Percentiles rank a stretch among this genome's conserved stretches.
phyloP scores from a whole-genome alignment of 345 rosid species.

The Litchi chinensis region DNA sequence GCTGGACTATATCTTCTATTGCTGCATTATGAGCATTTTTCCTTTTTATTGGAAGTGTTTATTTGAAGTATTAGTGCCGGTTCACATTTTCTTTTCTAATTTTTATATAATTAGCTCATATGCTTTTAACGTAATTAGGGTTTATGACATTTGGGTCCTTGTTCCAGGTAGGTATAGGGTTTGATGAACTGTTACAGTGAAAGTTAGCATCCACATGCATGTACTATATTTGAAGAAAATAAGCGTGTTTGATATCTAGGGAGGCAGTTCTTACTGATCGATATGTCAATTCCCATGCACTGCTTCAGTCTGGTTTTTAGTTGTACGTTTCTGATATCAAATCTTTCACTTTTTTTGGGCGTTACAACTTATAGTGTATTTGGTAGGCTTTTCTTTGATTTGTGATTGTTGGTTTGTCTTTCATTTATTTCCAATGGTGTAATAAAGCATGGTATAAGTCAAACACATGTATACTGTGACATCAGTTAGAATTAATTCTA shows the following conservation, averaged over 20 bases:
- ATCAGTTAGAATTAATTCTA: conserved; percentile 41
- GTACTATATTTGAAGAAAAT: not conserved
- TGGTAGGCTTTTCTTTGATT: conserved; percentile 15
- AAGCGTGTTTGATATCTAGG: conserved; percentile 10
- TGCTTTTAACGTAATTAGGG: not conserved
- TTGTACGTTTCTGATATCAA: not conserved
- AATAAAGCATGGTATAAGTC: conserved; percentile 45
- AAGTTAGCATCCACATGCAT: conserved; percentile 14
- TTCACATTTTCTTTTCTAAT: conserved; percentile 6
- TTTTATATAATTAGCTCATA: not conserved
- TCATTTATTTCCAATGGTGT: conserved; percentile 37
- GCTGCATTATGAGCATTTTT: conserved; percentile 27
- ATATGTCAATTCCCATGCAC: not conserved
- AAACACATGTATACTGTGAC: conserved; percentile 52
- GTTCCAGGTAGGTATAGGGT: conserved; percentile 1
- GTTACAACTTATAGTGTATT: conserved; percentile 11
- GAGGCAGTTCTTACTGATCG: conserved; percentile 11
- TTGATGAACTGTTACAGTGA: conserved; percentile 1
- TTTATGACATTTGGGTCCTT: conserved; percentile 6
- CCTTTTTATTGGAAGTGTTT: conserved; percentile 21
- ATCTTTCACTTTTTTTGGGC: not conserved
- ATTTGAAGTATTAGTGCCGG: conserved; percentile 21
- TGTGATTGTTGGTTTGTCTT: conserved; percentile 33
- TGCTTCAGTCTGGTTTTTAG: not conserved
- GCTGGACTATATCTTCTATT: conserved; percentile 48